Conservation (phyloP, 495 filamentous ascomycete species). For the Patellaria atrata region DNA sequence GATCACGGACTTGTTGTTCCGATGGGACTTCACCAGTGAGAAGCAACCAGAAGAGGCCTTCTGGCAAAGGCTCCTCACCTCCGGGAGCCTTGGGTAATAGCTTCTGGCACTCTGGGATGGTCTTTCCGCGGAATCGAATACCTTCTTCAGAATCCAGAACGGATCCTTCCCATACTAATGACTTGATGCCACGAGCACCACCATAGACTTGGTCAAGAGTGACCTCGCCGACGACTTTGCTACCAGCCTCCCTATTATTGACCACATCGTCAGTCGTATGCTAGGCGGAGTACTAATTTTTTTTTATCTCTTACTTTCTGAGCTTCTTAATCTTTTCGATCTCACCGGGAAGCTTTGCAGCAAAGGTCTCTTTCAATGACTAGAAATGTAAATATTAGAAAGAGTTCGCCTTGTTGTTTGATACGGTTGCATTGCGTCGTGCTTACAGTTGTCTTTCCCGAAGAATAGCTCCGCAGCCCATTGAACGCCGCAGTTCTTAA, state of each 20-base stretch:
- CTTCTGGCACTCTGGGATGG: conserved; percentile 96
- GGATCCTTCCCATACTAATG: conserved; percentile 96
- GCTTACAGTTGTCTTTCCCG: conserved; percentile 69
- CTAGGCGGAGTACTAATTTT: background rate
- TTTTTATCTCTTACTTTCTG: conserved; percentile 56
- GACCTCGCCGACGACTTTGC: conserved; percentile 90
- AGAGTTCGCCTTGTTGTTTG: conserved; percentile 6
- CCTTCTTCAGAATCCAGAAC: conserved; percentile 97
- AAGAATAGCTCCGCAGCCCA: conserved; percentile 76
- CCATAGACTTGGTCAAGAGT: conserved; percentile 98
- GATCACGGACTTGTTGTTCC: conserved; percentile 92
- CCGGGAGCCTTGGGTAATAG: conserved; percentile 91
- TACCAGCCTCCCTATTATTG: conserved; percentile 64
- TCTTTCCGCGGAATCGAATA: conserved; percentile 97
- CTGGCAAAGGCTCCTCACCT: conserved; percentile 88
- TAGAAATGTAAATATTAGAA: conserved; percentile 29
- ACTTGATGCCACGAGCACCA: conserved; percentile 97
- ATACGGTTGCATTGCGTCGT: conserved; percentile 2
- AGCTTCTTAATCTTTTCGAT: conserved; percentile 99
- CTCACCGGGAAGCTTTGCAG: conserved; percentile 84
- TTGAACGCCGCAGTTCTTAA: conserved; percentile 52
- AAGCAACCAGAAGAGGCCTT: conserved; percentile 99
- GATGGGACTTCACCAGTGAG: conserved; percentile 92
- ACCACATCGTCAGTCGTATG: background rate
- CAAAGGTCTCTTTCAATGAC: conserved; percentile 98